Base-by-base conservation (phyloP, 352 stramenopile species). In the Globisporangium paroecandrum region DNA sequence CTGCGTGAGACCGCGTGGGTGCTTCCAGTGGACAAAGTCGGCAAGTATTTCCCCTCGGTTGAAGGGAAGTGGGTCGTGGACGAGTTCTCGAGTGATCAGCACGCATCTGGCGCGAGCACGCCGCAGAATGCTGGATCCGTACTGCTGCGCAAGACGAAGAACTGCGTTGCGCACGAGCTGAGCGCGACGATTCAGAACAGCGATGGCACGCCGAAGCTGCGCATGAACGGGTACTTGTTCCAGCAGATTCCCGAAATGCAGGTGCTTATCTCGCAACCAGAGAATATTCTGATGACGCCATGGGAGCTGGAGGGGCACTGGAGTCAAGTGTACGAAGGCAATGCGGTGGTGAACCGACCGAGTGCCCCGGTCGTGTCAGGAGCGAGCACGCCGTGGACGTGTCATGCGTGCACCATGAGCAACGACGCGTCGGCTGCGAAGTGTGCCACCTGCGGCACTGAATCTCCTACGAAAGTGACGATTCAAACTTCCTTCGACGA, bases 21-120 rank as follows among this genome's bases (percentile, higher is more conserved):
- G 9, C 68, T 90, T 0, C 69, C 85, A 7, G 54, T 67, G 6
- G 68, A 72, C 0, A 66, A 72, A 55, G 43, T 85, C 8, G 74
- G 82, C 58, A 63, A 71, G 24, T 87, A 85, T 62, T 54, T 96
- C 12, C 72, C 82, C 10, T 86, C 75, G 7, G 68, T 94, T 43
- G 86, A 94, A 66, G 88, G 88, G 10, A 91, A 94, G 63, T 96
- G 88, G 88, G 54, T 90, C 2, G 66, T 80, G 20, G 88, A 96
- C 61, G 88, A 96, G 63, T 92, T 88, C 66, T 75, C 74, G 0
- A 75, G 61, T 51, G 84, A 93, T n/a, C 82, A 87, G 47, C 76
- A 87, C 60, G 77, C 73, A 22, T 75, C 77, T 10, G 68, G 22
- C 53, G 66, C 62, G 32, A 66, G 38, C 29, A 62, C 59, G 0